phyloP scores from a whole-genome alignment of 257 asterid genomes.

The Osmanthus fragrans region DNA sequence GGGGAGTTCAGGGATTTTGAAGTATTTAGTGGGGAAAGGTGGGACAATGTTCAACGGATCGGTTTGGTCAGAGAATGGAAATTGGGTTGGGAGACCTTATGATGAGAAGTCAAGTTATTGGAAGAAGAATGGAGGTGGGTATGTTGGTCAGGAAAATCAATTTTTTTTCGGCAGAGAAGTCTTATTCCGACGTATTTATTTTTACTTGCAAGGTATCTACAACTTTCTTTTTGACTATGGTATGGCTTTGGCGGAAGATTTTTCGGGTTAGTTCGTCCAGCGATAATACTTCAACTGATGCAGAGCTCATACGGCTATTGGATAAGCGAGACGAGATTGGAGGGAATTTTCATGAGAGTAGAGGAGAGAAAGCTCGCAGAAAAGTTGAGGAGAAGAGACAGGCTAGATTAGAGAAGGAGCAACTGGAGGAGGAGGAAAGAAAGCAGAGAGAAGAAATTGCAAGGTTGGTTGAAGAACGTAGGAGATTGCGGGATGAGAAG shows the following conservation, averaged over 20 bases:
- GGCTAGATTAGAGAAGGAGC: constrained; percentile 93
- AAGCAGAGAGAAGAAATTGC: constrained; percentile 49
- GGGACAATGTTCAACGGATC: constrained; percentile 80
- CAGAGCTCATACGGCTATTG: constrained; percentile 54
- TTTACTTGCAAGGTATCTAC: constrained; percentile 61
- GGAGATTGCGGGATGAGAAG: constrained; percentile 81
- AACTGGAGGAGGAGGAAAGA: constrained; percentile 93
- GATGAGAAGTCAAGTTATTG: constrained; percentile 64
- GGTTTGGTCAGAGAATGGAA: constrained; percentile 82
- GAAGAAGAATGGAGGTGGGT: constrained; percentile 57
- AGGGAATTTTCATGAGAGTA: constrained; percentile 44
- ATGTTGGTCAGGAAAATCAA: constrained; percentile 53
- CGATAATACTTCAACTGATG: constrained; percentile 60
- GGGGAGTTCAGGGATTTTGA: constrained; percentile 79
- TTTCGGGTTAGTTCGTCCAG: constrained; percentile 74
- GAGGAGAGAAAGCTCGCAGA: constrained; percentile 1
- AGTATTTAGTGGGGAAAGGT: constrained; percentile 81
- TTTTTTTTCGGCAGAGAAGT: constrained; percentile 62
- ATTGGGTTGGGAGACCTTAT: constrained; percentile 62
- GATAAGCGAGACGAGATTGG: constrained; percentile 69
- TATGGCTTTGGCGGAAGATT: constrained; percentile 84
- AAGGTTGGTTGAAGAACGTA: constrained; percentile 85
- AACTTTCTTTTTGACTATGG: constrained; percentile 49
- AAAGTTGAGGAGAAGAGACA: constrained; percentile 8
- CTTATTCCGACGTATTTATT: constrained; percentile 66